Evolutionary conservation across 257 asterid genomes (phyloP), one percentile per base, ranked within the genome.

Genomic region (Capsicum baccatum): DNA sequence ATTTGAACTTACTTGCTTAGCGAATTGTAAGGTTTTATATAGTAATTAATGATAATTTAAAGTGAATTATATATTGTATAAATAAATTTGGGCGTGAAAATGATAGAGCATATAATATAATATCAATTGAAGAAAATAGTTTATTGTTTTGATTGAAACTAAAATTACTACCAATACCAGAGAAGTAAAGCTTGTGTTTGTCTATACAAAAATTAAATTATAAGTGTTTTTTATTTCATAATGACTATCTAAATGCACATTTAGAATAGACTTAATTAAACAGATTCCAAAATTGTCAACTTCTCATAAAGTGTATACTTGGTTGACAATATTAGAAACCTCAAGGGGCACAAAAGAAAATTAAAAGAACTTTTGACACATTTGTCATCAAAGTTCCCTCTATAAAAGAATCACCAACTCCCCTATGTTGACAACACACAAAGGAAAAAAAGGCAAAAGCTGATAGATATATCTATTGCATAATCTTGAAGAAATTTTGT

Each of bases 351-450:
- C 5, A 76, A 76, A 54, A 12, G 14, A 4, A 76, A 76, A 26
- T 17, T 3, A 76, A 26, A 14, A 14, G 14, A 35, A 35, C 0
- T 26, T 26, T 26, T 26, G 33, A 26, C 33, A 26, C 33, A 76
- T 52, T 76, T 26, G n/a, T 26, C 48, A 76, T 47, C 26, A 50
- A 76, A 11, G 0, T 76, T 76, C 81, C 81, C 64, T 76, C 81
- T 76, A 76, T 76, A 76, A 76, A 76, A 76, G 81, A 26, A 76
- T 2, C 81, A 76, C 19, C 60, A 76, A 3, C 63, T 14, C 62
- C 62, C 50, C 14, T 21, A 50, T 12, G 19, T 11, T 52, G 47
- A 52, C 19, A 76, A 52, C 48, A 52, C 81, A 54, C 78, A 69
- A 4, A 39, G 26, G 9, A 39, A 69, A 42, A 37, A 37, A 14